Percentiles rank a stretch among this genome's conserved stretches.
Conservation (phyloP, 331 rosid species). For the Arachis monticola region DNA sequence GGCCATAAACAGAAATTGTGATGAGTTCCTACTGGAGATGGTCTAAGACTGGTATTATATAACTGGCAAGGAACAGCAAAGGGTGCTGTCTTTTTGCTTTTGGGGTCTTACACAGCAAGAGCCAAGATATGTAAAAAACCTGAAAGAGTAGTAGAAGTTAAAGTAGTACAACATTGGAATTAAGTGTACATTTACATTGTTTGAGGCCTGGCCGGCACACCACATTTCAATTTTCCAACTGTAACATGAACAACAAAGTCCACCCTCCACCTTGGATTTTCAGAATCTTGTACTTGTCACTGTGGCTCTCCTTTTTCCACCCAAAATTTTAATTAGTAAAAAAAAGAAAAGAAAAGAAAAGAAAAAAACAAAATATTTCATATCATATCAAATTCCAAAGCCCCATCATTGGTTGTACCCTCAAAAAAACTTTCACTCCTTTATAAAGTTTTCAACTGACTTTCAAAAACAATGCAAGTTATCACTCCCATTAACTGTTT, state of each 20-base stretch:
- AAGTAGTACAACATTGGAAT: not conserved
- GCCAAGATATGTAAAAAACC: not conserved
- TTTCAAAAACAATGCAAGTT: not conserved
- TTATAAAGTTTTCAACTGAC: constrained; percentile 26
- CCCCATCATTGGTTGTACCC: constrained; percentile 32
- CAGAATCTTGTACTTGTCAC: constrained; percentile 28
- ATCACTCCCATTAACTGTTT: not conserved
- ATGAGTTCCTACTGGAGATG: too few species aligned
- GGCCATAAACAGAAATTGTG: too few species aligned
- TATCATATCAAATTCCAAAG: constrained; percentile 22
- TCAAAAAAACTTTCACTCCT: constrained; percentile 15
- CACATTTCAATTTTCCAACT: constrained; percentile 32
- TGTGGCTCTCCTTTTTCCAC: not conserved
- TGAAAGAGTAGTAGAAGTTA: too few species aligned
- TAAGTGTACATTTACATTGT: not conserved
- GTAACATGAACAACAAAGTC: constrained; percentile 27
- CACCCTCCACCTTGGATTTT: constrained; percentile 35
- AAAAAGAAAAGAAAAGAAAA: not conserved
- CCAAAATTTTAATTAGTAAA: too few species aligned
- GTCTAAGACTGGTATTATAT: not conserved
- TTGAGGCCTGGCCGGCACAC: constrained; percentile 20
- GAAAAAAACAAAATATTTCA: too few species aligned
- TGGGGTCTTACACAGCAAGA: constrained; percentile 12
- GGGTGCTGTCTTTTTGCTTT: not conserved
- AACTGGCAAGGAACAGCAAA: not conserved